Percentiles rank a stretch among this genome's conserved stretches.
Conservation (phyloP, 441 rosid genomes). For the Cnidoscolus chayamansa region DNA sequence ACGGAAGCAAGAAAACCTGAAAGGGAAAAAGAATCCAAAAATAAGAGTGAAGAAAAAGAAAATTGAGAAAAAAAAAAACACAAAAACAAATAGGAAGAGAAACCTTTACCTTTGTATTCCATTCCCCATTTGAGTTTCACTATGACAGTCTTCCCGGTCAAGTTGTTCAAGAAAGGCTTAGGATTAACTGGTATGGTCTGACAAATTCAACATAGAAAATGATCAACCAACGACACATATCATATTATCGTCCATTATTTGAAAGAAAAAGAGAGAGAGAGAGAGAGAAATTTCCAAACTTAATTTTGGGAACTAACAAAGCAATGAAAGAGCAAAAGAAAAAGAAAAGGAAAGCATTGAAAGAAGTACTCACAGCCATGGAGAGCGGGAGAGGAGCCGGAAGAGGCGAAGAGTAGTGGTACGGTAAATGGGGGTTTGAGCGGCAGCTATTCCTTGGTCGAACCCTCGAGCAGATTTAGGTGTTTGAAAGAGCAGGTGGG, state of each 20-base stretch:
- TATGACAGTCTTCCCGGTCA: constrained; percentile 83
- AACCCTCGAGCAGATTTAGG: no score
- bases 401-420: no score
- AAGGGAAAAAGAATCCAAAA: not conserved
- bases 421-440: no score
- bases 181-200: constrained; percentile 88
- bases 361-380: constrained; percentile 23
- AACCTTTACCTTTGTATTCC: constrained; percentile 71
- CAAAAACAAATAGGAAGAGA: not conserved
- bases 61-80: not conserved
- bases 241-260: not conserved
- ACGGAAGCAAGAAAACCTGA: constrained; percentile 92
- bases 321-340: no score
- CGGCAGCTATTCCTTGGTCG: no score
- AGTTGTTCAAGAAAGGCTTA: constrained; percentile 80
- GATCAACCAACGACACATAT: no score
- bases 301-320: not conserved
- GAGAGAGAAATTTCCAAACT: not conserved
- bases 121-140: constrained; percentile 94
- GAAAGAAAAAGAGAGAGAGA: not conserved
- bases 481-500: no score
- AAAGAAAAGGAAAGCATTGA: not conserved
- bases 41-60: not conserved
- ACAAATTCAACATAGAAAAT: not conserved
- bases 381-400: not conserved